Conservation (phyloP, 306 rosid species). For the Casuarina cunninghamiana region DNA sequence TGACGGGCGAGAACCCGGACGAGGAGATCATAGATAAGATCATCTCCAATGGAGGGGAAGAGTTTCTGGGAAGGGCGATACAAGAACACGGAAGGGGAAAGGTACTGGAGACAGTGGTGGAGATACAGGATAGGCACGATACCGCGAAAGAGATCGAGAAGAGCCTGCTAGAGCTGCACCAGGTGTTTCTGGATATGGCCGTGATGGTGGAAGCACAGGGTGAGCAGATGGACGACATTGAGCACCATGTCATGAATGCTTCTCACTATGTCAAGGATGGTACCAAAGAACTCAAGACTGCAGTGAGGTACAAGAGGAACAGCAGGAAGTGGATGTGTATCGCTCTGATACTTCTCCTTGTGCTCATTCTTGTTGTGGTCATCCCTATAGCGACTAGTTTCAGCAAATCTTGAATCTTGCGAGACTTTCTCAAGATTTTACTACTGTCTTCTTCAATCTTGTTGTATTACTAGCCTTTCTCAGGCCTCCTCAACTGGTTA, state of each 20-base stretch:
- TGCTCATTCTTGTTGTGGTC: slow-evolving; percentile 58
- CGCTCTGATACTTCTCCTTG: slow-evolving; percentile 53
- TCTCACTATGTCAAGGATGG: slow-evolving; percentile 76
- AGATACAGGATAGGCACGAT: slow-evolving; percentile 79
- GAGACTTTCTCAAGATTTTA: too few relatives aligned
- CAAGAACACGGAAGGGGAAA: slow-evolving; percentile 77
- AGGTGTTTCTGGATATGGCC: slow-evolving; percentile 87
- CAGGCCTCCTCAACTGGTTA: not conserved
- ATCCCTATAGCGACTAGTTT: slow-evolving; percentile 62
- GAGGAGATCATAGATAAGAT: slow-evolving; percentile 87
- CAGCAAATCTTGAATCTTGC: slow-evolving; percentile 37
- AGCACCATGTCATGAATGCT: slow-evolving; percentile 78
- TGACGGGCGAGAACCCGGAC: slow-evolving; percentile 70
- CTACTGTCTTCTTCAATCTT: not conserved
- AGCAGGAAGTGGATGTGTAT: slow-evolving; percentile 77
- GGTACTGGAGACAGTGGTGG: slow-evolving; percentile 81
- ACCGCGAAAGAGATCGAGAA: slow-evolving; percentile 76
- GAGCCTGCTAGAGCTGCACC: slow-evolving; percentile 80
- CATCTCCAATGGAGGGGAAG: slow-evolving; percentile 62
- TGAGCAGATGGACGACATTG: slow-evolving; percentile 88
- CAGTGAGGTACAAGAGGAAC: slow-evolving; percentile 54
- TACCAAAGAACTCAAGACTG: slow-evolving; percentile 52
- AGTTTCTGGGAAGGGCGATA: slow-evolving; percentile 57
- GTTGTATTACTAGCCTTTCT: not conserved
- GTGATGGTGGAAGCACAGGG: slow-evolving; percentile 97